Conservation (phyloP, 805 yeast genomes). For the Yarrowia keelungensis region DNA sequence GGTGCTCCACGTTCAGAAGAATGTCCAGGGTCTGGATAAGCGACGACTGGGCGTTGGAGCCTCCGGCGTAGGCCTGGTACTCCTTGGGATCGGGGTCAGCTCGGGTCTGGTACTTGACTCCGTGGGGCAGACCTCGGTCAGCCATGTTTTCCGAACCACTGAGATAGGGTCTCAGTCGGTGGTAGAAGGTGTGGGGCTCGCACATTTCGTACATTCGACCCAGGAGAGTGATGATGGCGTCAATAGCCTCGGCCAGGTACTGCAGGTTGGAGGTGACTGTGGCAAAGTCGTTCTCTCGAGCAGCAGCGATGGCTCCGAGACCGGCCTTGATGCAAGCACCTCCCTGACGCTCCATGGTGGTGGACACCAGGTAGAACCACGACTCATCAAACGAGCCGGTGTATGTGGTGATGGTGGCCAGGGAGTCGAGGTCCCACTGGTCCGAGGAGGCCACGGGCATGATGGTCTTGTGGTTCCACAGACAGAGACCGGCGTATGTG, state of each 20-base stretch:
- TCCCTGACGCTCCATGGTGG: constrained; percentile 83
- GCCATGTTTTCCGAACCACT: constrained; percentile 97
- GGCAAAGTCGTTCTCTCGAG: constrained; percentile 56
- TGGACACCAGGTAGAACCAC: constrained; percentile 92
- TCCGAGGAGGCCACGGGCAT: constrained; percentile 55
- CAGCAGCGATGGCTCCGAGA: constrained; percentile 66
- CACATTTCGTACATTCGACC: constrained; percentile 91
- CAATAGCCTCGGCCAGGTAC: constrained; percentile 74
- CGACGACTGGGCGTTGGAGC: constrained; percentile 93
- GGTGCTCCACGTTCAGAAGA: constrained; percentile 75
- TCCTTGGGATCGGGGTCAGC: constrained; percentile 51
- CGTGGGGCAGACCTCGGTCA: constrained; percentile 79
- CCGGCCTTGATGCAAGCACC: constrained; percentile 74
- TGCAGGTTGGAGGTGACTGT: constrained; percentile 60
- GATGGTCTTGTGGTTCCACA: constrained; percentile 84
- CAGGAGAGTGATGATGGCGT: constrained; percentile 71
- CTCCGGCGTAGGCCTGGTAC: constrained; percentile 76
- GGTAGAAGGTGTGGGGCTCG: constrained; percentile 91
- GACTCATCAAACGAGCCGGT: constrained; percentile 91
- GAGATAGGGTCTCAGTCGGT: constrained; percentile 82
- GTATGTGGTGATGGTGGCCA: constrained; percentile 81
- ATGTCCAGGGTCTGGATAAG: constrained; percentile 86
- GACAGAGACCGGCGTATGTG: constrained; percentile 83
- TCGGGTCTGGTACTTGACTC: constrained; percentile 73
- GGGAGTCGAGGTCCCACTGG: constrained; percentile 64